Percentiles rank a stretch among this genome's conserved stretches.
phyloP scores from a whole-genome alignment of 495 filamentous ascomycete species.

The Glonium stellatum region DNA sequence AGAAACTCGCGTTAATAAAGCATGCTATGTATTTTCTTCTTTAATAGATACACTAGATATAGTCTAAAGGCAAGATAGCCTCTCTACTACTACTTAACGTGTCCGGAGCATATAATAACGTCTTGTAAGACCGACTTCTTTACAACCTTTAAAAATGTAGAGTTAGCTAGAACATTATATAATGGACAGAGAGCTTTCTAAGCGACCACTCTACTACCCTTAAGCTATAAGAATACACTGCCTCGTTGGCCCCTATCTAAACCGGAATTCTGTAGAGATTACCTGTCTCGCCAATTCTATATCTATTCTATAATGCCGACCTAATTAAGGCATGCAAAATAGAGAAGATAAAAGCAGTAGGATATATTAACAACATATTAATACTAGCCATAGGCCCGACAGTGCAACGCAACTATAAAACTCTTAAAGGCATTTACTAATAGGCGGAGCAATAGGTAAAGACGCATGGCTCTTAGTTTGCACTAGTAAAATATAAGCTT shows the following conservation, averaged over 20 bases:
- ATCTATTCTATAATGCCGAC: conserved; percentile 25
- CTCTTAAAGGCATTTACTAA: conserved; percentile 6
- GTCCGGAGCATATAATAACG: conserved; percentile 25
- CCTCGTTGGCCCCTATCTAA: not conserved
- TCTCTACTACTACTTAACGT: conserved; percentile 27
- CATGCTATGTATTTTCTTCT: conserved; percentile 28
- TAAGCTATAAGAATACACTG: conserved; percentile 3
- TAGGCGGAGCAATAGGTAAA: not conserved
- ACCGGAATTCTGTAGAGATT: conserved; percentile 17
- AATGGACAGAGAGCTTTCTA: conserved; percentile 1
- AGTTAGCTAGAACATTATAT: conserved; percentile 1
- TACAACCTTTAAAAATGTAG: conserved; percentile 23
- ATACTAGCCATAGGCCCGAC: conserved; percentile 2
- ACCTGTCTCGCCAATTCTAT: conserved; percentile 29
- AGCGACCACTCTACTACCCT: conserved; percentile 1
- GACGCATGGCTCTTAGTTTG: conserved; percentile 5
- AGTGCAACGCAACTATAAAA: conserved; percentile 4
- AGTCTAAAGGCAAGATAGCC: conserved; percentile 10
- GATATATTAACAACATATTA: not conserved
- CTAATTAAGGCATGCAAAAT: conserved; percentile 13
- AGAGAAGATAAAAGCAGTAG: not conserved
- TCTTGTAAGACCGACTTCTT: conserved; percentile 24
- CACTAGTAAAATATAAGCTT: conserved; percentile 6
- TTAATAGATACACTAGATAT: conserved; percentile 22
- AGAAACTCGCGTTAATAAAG: conserved; percentile 22